Conservation (phyloP, 164 flowering plant genomes). For the Vitis rupestris region DNA sequence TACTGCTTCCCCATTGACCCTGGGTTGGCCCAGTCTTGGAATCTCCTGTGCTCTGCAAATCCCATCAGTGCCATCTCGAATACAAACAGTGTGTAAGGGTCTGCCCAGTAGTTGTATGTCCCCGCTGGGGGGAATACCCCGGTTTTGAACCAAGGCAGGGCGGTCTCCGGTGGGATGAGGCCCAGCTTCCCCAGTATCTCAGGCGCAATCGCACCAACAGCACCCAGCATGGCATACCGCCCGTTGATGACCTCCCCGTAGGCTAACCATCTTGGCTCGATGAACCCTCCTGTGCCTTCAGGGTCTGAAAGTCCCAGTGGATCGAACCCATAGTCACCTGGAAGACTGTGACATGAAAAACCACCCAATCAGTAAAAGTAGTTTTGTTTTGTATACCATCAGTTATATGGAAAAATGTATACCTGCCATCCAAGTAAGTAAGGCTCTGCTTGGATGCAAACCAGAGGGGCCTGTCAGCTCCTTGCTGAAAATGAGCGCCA, state of each 20-base stretch:
- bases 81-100: slow-evolving; percentile 81
- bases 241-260: slow-evolving; percentile 95
- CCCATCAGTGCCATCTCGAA: slow-evolving; percentile 96
- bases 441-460: slow-evolving; percentile 96
- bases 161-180: slow-evolving; percentile 77
- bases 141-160: slow-evolving; percentile 92
- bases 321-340: slow-evolving; percentile 92
- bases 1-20: slow-evolving; percentile 91
- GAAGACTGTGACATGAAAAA: slow-evolving; percentile 47
- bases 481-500: slow-evolving; percentile 54
- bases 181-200: slow-evolving; percentile 74
- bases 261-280: slow-evolving; percentile 92
- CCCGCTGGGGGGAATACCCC: slow-evolving; percentile 94
- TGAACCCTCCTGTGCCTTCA: slow-evolving; percentile 93
- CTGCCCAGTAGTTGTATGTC: slow-evolving; percentile 89
- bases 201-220: slow-evolving; percentile 68
- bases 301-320: slow-evolving; percentile 96
- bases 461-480: slow-evolving; percentile 88
- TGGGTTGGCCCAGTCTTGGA: slow-evolving; percentile 81
- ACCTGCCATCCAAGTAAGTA: slow-evolving; percentile 97
- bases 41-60: slow-evolving; percentile 94
- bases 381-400: no score
- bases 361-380: no score
- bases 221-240: slow-evolving; percentile 86
- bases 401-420: background rate